Evolutionary conservation across 768 basidiomycete genomes (phyloP).

Genomic region (Tephrocybe sp.): DNA sequence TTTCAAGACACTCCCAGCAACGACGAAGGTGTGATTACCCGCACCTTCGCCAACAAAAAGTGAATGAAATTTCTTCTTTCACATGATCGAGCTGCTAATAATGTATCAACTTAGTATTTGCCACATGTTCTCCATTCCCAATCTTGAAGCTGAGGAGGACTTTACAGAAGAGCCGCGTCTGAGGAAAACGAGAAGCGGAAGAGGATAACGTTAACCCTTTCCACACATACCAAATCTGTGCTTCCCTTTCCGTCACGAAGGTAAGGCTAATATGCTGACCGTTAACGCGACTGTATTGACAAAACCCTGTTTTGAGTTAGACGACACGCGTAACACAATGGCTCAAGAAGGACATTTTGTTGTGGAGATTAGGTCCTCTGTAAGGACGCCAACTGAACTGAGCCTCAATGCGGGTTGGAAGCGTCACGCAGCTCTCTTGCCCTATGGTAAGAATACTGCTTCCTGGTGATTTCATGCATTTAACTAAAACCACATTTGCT

Average conservation of each 20-base stretch:
- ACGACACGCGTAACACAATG: conserved; percentile 59
- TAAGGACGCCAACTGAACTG: conserved; percentile 64
- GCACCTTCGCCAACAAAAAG: conserved; percentile 90
- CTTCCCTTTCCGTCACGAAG: conserved; percentile 84
- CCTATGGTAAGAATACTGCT: conserved; percentile 56
- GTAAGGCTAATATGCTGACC: conserved; percentile 29
- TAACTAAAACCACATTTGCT: not conserved
- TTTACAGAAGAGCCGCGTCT: conserved; percentile 24
- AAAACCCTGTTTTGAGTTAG: conserved; percentile 30
- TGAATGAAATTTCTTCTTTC: conserved; percentile 41
- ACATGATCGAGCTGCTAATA: not conserved
- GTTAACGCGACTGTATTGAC: not conserved
- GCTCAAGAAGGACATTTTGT: conserved; percentile 78
- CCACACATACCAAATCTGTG: conserved; percentile 68
- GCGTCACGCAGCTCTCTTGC: conserved; percentile 85
- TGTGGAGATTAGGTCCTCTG: conserved; percentile 90
- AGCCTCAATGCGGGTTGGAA: conserved; percentile 93
- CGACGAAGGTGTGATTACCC: conserved; percentile 80
- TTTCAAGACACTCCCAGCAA: conserved; percentile 67
- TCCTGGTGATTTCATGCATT: not conserved
- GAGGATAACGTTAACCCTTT: conserved; percentile 28
- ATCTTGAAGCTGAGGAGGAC: conserved; percentile 56
- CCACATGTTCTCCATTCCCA: conserved; percentile 89
- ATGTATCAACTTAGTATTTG: conserved; percentile 59
- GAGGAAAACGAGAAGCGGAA: conserved; percentile 22